Conservation (phyloP, 805 yeast species). For the Saturnispora kantuleensis region DNA sequence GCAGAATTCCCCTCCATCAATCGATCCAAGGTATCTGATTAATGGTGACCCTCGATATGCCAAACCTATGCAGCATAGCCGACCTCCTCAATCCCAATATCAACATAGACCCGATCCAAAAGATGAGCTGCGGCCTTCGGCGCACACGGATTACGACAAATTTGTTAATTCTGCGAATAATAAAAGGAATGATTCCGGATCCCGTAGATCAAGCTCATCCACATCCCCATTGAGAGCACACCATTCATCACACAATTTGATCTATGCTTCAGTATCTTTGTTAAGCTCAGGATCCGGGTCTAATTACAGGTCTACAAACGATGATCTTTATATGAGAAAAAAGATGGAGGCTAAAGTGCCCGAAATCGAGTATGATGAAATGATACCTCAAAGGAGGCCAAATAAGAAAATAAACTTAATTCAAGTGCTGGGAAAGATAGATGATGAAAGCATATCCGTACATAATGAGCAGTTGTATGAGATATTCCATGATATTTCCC, state of each 20-base stretch:
- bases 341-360: conserved; percentile 15
- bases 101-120: neutral
- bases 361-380: conserved; percentile 11
- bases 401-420: conserved; percentile 11
- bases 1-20: neutral
- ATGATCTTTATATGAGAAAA: neutral
- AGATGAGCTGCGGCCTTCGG: neutral
- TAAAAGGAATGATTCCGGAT: neutral
- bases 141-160: conserved; percentile 2
- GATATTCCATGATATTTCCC: conserved; percentile 14
- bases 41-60: neutral
- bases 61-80: conserved; percentile 4
- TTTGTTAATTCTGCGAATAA: conserved; percentile 4
- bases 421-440: conserved; percentile 8
- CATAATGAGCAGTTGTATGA: conserved; percentile 16
- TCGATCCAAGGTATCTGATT: conserved; percentile 2
- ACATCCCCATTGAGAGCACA: neutral
- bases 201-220: neutral
- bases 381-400: neutral
- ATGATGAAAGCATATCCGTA: conserved; percentile 16
- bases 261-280: conserved; percentile 5
- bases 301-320: neutral
- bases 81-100: conserved; percentile 1
- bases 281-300: conserved; percentile 1
- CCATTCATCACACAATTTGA: neutral